Evolutionary conservation across 2,329 filamentous ascomycete genomes (phyloP).

Genomic region (Venturia asperata): DNA sequence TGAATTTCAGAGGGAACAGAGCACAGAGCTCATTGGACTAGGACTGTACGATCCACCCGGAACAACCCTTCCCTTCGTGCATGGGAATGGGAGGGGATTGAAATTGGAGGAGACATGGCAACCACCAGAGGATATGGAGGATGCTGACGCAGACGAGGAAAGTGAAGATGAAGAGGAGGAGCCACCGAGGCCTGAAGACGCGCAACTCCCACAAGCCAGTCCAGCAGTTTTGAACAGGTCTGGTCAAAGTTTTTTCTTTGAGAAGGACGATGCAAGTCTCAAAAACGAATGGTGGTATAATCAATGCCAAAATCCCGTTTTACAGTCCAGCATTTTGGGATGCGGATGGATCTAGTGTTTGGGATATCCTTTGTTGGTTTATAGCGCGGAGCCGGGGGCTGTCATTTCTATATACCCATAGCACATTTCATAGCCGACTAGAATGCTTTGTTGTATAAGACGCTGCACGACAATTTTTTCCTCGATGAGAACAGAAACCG

Average conservation of each 20-base stretch:
- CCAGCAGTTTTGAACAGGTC: conserved; percentile 30
- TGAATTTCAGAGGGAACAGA: conserved; percentile 4
- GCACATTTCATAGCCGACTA: background rate
- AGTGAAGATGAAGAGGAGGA: conserved; percentile 46
- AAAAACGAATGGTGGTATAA: conserved; percentile 38
- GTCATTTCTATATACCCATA: background rate
- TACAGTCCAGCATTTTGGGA: background rate
- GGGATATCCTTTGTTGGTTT: background rate
- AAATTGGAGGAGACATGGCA: conserved; percentile 78
- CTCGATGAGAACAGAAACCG: background rate
- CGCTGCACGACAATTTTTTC: too few relatives aligned
- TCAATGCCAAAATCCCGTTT: conserved; percentile 29
- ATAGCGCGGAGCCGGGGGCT: background rate
- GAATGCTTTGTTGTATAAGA: too few relatives aligned
- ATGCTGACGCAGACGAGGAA: conserved; percentile 40
- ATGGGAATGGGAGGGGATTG: conserved; percentile 58
- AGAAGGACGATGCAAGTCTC: conserved; percentile 31
- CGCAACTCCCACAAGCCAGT: conserved; percentile 22
- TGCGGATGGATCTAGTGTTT: conserved; percentile 14
- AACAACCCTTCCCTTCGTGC: conserved; percentile 44
- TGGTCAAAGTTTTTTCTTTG: conserved; percentile 37
- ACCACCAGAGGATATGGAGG: conserved; percentile 46
- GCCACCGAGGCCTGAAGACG: conserved; percentile 22
- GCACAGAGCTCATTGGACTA: conserved; percentile 64
- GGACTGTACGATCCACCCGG: conserved; percentile 67